Evolutionary conservation across 2,329 filamentous ascomycete genomes (phyloP), one percentile per base, ranked within the genome.

Genomic region (Fusarium sacchari): DNA sequence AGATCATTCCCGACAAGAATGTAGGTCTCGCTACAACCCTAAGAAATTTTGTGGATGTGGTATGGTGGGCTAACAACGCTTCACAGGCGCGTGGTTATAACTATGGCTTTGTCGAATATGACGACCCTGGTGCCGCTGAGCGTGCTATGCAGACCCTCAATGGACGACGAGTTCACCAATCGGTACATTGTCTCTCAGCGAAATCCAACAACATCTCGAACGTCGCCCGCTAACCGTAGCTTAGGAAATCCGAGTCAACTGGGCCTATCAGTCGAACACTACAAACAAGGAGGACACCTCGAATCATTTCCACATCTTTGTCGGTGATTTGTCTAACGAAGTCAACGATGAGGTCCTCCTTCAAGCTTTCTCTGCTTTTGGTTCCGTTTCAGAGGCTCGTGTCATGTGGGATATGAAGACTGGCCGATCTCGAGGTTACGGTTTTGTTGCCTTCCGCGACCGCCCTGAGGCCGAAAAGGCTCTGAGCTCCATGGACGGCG

Each of bases 381-480:
- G 96, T 44, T 94, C 92, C 18, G 95, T 99, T 55, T 99, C 96
- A 6, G 96, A 99, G 84, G 96, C 96, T 68, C 95, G 96, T 79
- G 96, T 99, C 74, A 99, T 99, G 96, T 99, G 96, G 96, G 96
- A 99, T 83, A 99, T 99, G 96, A 99, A 99, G 89, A 99, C 96
- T 40, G 96, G 96, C 76, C 92, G 96, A 73, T 98, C 96, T 76
- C 94, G 96, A 81, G 96, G 96, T 69, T 99, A 99, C 80, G 96
- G 96, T 18, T 99, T 99, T 81, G 96, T 98, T 77, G 96, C 96
- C 56, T 99, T 97, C 89, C 93, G 96, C 72, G 96, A 99, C 73
- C 94, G 96, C 73, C 86, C 90, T 40, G 96, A 99, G 80, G 96
- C 96, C 34, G 96, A 99, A 83, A 97, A 98, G 85, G 96, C 96